Conservation (phyloP, 202 grass and related monocot genomes). For the Zoysia matrella region DNA sequence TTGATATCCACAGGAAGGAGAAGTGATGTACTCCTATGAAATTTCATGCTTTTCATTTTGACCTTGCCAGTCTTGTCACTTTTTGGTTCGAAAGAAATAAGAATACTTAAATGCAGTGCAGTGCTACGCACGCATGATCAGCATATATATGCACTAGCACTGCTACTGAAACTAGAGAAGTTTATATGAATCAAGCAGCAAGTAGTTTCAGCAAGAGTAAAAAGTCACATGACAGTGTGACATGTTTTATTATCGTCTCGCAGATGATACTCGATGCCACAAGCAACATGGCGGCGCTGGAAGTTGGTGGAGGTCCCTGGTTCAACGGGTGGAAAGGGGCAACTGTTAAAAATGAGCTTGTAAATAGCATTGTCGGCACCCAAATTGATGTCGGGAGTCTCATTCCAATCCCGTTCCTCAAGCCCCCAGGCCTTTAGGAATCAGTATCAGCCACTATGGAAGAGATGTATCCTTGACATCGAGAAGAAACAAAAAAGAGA, state of each 20-base stretch:
- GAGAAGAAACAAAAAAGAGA: neutral
- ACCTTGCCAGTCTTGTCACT: neutral
- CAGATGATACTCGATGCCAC: conserved; percentile 82
- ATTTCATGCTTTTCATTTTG: neutral
- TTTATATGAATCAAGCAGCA: neutral
- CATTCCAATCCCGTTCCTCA: conserved; percentile 68
- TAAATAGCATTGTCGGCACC: conserved; percentile 55
- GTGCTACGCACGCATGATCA: neutral
- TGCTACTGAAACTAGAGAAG: neutral
- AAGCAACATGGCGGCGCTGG: conserved; percentile 88
- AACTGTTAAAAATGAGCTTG: conserved; percentile 48
- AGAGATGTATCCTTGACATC: neutral
- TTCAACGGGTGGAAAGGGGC: conserved; percentile 79
- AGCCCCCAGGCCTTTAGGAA: conserved; percentile 61
- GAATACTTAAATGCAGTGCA: neutral
- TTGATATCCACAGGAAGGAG: conserved; percentile 6
- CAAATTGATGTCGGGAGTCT: conserved; percentile 70
- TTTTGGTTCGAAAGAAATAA: neutral
- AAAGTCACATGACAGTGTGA: neutral
- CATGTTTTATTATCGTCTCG: conserved; percentile 9
- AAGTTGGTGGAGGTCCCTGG: conserved; percentile 94
- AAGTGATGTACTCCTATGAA: neutral
- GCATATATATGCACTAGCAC: neutral
- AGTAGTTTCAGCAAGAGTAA: neutral
- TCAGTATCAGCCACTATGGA: neutral